Base-by-base conservation (phyloP, 164 flowering plant species). In the Nymphaea colorata region DNA sequence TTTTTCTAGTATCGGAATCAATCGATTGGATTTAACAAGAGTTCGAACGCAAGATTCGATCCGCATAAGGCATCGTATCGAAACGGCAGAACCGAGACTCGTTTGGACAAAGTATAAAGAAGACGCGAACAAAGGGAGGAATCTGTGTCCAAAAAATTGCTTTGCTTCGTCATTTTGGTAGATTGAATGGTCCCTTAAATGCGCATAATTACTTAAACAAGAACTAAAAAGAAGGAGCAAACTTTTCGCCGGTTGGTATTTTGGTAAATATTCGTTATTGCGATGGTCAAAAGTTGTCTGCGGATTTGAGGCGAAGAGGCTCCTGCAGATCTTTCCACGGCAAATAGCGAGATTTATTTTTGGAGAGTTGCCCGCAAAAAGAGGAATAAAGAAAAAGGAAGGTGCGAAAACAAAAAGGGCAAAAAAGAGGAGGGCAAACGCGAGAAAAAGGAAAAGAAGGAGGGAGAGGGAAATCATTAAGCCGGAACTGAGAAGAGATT, bases 401-500 rank as follows among this genome's bases (percentile, higher is more conserved):
- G 15, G 3, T 8, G 57, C 57, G 57, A 5, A 41, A 64, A 3
- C 63, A n/a, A n/a, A 63, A 63, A 63, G 67, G 57, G 4, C 8
- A 51, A 51, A 51, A 4, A 15, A 51, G 57, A 15, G 14, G 57
- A 15, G 57, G 12, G 53, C 41, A 7, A 15, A 6, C 42, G 60
- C 25, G 44, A 15, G 16, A 67, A 67, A 67, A 25, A 57, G 53
- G 11, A 57, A 43, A 43, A 14, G 64, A 70, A 18, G 44, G n/a
- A 36, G 43, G 2, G 11, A 44, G 3, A 55, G 45, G 43, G 67
- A 64, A 42, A 64, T 45, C 55, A 55, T 64, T 64, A 41, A 59
- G 5, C 75, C 87, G 94, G 94, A 84, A 85, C 69, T 66, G 76
- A 83, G 62, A 66, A 42, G n/a, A 6, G 68, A 78, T 66, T 81